These are phyloP conservation scores for Ustilago xerochloae DNA, from an alignment of 1,284 basidiomycete species.

Conservation along the genomic window DNA sequence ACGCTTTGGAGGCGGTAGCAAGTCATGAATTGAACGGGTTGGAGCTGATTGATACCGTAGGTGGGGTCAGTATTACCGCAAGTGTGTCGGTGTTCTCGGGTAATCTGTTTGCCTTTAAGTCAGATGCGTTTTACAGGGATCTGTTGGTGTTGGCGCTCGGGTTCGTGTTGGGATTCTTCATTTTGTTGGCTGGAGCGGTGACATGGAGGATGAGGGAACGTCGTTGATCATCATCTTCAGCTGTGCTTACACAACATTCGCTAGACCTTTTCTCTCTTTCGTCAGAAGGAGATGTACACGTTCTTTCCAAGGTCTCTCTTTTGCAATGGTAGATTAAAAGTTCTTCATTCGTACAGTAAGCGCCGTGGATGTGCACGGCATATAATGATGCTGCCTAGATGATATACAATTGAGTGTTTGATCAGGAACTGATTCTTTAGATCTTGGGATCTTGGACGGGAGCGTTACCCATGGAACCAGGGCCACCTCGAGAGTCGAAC, in stretches of 20 bases:
- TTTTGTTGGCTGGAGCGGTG: conserved; percentile 29
- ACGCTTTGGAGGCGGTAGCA: conserved; percentile 58
- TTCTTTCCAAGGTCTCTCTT: neutral
- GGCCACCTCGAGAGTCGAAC: conserved; percentile 51
- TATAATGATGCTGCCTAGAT: neutral
- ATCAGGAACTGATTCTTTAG: conserved; percentile 5
- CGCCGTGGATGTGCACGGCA: neutral
- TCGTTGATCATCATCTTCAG: conserved; percentile 15
- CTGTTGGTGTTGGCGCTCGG: conserved; percentile 51
- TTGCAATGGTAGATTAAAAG: neutral
- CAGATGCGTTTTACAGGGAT: conserved; percentile 53
- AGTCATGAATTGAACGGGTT: conserved; percentile 48
- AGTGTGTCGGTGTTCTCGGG: conserved; percentile 43
- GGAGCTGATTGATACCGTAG: conserved; percentile 44
- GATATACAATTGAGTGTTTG: neutral
- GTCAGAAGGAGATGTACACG: neutral
- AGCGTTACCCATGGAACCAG: conserved; percentile 48
- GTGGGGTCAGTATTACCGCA: conserved; percentile 30
- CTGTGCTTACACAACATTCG: neutral
- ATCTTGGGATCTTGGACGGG: conserved; percentile 52
- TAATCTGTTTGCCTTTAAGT: conserved; percentile 51
- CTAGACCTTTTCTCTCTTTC: neutral
- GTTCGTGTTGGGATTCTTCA: conserved; percentile 49
- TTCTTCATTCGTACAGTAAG: conserved; percentile 8
- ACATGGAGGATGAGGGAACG: conserved; percentile 44